phyloP scores from a whole-genome alignment of 2,329 filamentous ascomycete genomes.

The Huntiella omanensis region DNA sequence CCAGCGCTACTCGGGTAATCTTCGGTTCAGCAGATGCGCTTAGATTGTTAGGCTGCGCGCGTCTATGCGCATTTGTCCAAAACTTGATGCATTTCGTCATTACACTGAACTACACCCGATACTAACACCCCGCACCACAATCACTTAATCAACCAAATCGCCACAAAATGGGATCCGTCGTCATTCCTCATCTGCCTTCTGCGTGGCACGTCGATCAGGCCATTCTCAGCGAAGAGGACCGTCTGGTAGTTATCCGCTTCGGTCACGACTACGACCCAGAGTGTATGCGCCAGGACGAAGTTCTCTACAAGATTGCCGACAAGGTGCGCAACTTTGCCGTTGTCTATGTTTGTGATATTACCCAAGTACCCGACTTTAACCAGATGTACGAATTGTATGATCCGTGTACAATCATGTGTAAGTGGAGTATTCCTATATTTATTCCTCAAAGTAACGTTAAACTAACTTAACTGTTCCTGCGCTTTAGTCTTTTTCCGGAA shows the following conservation, averaged over 20 bases:
- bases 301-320: slow-evolving; percentile 86
- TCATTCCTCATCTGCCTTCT: slow-evolving; percentile 74
- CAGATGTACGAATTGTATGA: slow-evolving; percentile 91
- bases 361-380: slow-evolving; percentile 83
- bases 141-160: neutral
- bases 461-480: neutral
- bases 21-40: neutral
- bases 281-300: slow-evolving; percentile 27
- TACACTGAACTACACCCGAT: neutral
- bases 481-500: slow-evolving; percentile 62
- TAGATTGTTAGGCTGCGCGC: neutral
- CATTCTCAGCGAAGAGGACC: slow-evolving; percentile 77
- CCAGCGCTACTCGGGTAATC: neutral
- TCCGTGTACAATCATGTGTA: slow-evolving; percentile 75
- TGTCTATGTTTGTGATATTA: slow-evolving; percentile 86
- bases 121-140: neutral
- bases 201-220: slow-evolving; percentile 99
- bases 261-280: slow-evolving; percentile 70
- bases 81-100: neutral
- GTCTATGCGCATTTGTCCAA: neutral
- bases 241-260: slow-evolving; percentile 84
- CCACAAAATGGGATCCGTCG: slow-evolving; percentile 52
- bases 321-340: slow-evolving; percentile 83
- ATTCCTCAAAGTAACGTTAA: neutral
- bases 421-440: slow-evolving; percentile 35